A percentile compares a stretch with the other conserved stretches of the same genome.
These are phyloP conservation scores for Periconia sp. DNA, from an alignment of 2,329 filamentous ascomycete species.

Conservation along the genomic window DNA sequence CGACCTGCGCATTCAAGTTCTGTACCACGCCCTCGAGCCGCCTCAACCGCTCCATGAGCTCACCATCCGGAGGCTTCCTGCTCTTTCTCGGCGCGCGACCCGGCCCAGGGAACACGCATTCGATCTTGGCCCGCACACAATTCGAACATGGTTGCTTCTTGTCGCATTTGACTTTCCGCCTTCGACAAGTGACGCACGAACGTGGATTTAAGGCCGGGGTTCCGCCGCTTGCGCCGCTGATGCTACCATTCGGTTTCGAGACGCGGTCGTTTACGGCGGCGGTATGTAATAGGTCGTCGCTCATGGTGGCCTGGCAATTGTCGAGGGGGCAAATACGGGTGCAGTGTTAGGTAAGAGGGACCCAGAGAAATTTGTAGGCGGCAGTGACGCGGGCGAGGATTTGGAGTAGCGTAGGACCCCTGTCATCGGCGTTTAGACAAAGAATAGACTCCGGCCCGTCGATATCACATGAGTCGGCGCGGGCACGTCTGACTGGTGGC, in stretches of 20 bases:
- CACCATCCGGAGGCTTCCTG: constrained; percentile 71
- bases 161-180: constrained; percentile 76
- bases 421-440: neutral
- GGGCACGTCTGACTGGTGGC: too few relatives aligned
- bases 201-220: constrained; percentile 32
- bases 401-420: neutral
- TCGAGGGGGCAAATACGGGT: too few relatives aligned
- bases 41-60: constrained; percentile 73
- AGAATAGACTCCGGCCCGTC: too few relatives aligned
- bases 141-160: constrained; percentile 79
- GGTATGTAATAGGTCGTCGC: constrained; percentile 27
- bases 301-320: constrained; percentile 24
- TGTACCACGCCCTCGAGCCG: constrained; percentile 78
- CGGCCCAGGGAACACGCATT: constrained; percentile 76
- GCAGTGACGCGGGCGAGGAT: neutral
- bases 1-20: constrained; percentile 55
- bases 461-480: too few relatives aligned
- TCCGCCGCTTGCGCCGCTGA: constrained; percentile 18
- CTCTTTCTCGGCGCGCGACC: constrained; percentile 73
- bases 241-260: constrained; percentile 23
- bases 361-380: neutral
- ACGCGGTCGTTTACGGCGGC: constrained; percentile 23
- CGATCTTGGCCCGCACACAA: constrained; percentile 71
- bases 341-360: too few relatives aligned
- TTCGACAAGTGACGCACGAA: constrained; percentile 45